phyloP scores from a whole-genome alignment of 768 basidiomycete genomes.

The Podaxis carcinomalis region DNA sequence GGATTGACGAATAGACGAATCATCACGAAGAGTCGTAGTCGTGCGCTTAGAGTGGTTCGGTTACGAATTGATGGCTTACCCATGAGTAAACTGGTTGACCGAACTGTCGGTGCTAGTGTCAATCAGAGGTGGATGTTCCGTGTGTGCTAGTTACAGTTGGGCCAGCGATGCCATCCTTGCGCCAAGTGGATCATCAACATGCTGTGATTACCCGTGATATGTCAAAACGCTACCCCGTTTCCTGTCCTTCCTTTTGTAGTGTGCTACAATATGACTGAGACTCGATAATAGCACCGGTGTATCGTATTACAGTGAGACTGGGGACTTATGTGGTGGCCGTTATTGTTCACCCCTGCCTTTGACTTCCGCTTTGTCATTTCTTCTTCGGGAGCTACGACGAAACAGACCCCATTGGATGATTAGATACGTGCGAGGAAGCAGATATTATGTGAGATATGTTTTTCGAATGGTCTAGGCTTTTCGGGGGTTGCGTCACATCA shows the following conservation, averaged over 20 bases:
- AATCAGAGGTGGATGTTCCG: not conserved
- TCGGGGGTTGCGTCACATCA: not conserved
- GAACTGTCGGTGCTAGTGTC: not conserved
- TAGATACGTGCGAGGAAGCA: not conserved
- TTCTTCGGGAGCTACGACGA: not conserved
- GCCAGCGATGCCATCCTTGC: not conserved
- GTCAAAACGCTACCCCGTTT: not conserved
- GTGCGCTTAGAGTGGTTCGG: not conserved
- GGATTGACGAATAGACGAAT: not conserved
- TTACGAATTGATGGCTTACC: not conserved
- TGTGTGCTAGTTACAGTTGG: not conserved
- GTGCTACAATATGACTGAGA: not conserved
- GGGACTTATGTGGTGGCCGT: too few relatives aligned
- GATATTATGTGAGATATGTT: not conserved
- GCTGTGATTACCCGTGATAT: not conserved
- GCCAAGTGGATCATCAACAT: not conserved
- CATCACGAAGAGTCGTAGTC: not conserved
- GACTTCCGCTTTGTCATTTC: not conserved
- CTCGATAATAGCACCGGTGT: too few relatives aligned
- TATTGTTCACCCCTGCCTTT: not conserved
- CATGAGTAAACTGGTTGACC: not conserved
- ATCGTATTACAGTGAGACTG: too few relatives aligned
- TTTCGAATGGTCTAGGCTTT: conserved; percentile 1
- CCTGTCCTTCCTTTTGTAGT: not conserved
- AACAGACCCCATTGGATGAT: not conserved